Evolutionary conservation across 805 yeast species (phyloP).

Genomic region (Candida awuae): DNA sequence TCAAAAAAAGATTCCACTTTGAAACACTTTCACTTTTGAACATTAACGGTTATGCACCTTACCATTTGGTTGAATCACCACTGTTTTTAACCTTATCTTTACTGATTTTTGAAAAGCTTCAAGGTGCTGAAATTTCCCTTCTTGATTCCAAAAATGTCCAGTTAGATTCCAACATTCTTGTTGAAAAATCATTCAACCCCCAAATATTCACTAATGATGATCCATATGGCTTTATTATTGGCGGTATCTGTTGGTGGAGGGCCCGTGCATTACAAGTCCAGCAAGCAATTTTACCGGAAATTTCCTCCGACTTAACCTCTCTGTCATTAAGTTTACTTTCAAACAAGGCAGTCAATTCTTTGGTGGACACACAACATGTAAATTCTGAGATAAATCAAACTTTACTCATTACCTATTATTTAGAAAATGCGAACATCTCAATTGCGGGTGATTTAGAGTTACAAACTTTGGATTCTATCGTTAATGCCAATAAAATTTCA

Average conservation of each 20-base stretch:
- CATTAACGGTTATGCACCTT: conserved; percentile 56
- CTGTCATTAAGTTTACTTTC: conserved; percentile 35
- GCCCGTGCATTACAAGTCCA: conserved; percentile 60
- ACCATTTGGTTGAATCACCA: conserved; percentile 49
- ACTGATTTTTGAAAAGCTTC: conserved; percentile 35
- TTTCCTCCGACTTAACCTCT: conserved; percentile 37
- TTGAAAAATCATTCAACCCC: conserved; percentile 15
- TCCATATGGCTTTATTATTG: conserved; percentile 30
- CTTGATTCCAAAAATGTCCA: conserved; percentile 13
- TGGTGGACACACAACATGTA: conserved; percentile 27
- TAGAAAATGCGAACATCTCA: conserved; percentile 63
- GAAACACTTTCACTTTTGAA: conserved; percentile 15
- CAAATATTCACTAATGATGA: not conserved
- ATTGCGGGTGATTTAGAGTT: conserved; percentile 60
- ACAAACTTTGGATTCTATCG: conserved; percentile 45
- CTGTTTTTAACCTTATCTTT: conserved; percentile 37
- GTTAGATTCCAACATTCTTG: conserved; percentile 20
- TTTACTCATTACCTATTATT: conserved; percentile 42
- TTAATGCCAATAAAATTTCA: conserved; percentile 50
- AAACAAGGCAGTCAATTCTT: conserved; percentile 27
- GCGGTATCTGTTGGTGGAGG: conserved; percentile 68
- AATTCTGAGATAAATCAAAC: conserved; percentile 24
- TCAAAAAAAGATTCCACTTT: conserved; percentile 11
- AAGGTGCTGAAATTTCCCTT: conserved; percentile 25
- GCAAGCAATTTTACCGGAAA: conserved; percentile 55